A percentile compares a stretch with the other conserved stretches of the same genome.
These are phyloP conservation scores for Aureobasidium sp. DNA, from an alignment of 2,329 filamentous ascomycete genomes.

Conservation along the genomic window DNA sequence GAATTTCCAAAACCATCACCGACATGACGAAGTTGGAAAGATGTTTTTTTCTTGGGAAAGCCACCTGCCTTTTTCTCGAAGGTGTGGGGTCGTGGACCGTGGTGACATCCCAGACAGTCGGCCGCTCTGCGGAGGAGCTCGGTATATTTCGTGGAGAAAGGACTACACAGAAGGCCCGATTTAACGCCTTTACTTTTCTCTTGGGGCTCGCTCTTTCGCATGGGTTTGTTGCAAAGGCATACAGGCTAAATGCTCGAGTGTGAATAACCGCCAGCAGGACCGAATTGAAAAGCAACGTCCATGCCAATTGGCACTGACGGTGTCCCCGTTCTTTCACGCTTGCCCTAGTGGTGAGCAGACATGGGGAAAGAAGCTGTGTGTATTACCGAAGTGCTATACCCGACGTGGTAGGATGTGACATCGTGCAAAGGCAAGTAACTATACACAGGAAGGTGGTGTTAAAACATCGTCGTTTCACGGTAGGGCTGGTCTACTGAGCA, in stretches of 20 bases:
- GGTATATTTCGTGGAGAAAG: neutral
- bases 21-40: neutral
- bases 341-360: neutral
- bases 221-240: neutral
- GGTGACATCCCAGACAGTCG: neutral
- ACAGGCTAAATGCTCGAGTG: constrained; percentile 6
- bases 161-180: neutral
- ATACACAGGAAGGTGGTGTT: neutral
- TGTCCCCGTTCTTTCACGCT: neutral
- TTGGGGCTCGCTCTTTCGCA: neutral
- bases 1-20: neutral
- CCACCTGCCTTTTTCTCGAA: constrained; percentile 5
- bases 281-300: constrained; percentile 12
- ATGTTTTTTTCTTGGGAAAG: neutral
- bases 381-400: neutral
- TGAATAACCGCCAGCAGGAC: constrained; percentile 11
- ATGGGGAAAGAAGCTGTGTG: neutral
- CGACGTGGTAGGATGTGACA: neutral
- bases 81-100: neutral
- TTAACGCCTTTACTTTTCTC: neutral
- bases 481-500: neutral
- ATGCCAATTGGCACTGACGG: neutral
- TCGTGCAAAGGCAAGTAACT: neutral
- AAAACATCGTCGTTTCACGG: neutral
- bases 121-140: neutral